A percentile compares a stretch with the other conserved stretches of the same genome.
Conservation (phyloP, 2,329 filamentous ascomycete species). For the Sporothrix inflata region DNA sequence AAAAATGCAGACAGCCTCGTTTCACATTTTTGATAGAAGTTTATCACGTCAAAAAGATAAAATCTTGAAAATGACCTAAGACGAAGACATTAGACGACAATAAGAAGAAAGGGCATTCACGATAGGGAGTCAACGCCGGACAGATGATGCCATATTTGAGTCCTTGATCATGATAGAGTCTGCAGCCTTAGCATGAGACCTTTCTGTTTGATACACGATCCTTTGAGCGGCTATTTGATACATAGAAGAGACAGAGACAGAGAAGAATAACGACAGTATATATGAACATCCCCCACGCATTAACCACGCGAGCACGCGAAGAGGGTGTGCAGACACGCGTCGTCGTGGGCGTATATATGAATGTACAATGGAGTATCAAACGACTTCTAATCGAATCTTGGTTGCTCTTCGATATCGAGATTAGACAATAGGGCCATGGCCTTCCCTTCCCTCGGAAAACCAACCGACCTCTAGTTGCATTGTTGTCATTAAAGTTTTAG, state of each 20-base stretch:
- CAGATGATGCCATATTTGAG: neutral
- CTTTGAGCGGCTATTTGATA: neutral
- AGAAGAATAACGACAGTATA: neutral
- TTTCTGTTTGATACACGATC: neutral
- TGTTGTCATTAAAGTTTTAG: no score
- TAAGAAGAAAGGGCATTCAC: neutral
- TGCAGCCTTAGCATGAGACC: neutral
- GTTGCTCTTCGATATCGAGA: neutral
- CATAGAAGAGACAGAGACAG: neutral
- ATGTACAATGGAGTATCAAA: neutral
- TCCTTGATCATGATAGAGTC: neutral
- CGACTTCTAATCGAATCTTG: neutral
- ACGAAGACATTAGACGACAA: no score
- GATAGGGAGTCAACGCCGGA: neutral
- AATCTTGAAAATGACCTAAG: no score
- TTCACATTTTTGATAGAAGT: neutral
- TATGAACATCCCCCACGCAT: neutral
- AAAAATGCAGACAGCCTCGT: neutral
- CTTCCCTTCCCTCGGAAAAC: no score
- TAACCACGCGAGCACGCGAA: neutral
- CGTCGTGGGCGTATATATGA: neutral
- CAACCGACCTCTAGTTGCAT: no score
- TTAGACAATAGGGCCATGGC: neutral
- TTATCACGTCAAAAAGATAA: no score
- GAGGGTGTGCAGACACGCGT: neutral